A percentile compares a stretch with the other conserved stretches of the same genome.
Conservation (phyloP, 768 basidiomycete species). For the Hydnomerulius pinastri region DNA sequence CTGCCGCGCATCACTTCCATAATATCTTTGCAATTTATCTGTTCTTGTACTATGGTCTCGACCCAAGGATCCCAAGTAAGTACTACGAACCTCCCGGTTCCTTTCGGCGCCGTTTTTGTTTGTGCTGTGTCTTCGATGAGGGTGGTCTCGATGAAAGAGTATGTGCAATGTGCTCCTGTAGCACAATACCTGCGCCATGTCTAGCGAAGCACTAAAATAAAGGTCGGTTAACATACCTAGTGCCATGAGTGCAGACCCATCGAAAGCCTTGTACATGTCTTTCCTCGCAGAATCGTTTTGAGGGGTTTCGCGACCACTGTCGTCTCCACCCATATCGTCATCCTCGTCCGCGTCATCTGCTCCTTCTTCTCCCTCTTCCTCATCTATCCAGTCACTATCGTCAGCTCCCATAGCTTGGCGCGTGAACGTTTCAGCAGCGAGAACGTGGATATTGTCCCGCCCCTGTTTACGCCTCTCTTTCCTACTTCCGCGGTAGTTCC, state of each 20-base stretch:
- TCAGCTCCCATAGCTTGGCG: constrained; percentile 5
- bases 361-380: constrained; percentile 15
- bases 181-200: constrained; percentile 54
- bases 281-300: constrained; percentile 15
- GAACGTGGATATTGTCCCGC: constrained; percentile 22
- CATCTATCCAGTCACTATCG: constrained; percentile 12
- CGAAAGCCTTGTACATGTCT: constrained; percentile 77
- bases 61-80: no score
- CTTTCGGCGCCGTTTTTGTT: constrained; percentile 12
- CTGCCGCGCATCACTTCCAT: neutral
- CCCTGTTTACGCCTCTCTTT: constrained; percentile 30
- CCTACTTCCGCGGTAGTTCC: constrained; percentile 45
- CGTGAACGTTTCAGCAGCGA: constrained; percentile 12
- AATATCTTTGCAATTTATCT: constrained; percentile 9
- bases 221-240: constrained; percentile 49
- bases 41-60: neutral
- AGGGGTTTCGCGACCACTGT: constrained; percentile 5
- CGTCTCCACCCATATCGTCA: constrained; percentile 9
- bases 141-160: constrained; percentile 10
- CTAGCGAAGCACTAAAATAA: neutral
- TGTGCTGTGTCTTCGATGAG: neutral
- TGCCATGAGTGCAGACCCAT: constrained; percentile 73
- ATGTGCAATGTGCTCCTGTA: constrained; percentile 64
- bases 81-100: neutral
- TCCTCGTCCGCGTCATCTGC: constrained; percentile 16